Conservation (phyloP, 2,329 filamentous ascomycete species). For the Biscogniauxia sp. region DNA sequence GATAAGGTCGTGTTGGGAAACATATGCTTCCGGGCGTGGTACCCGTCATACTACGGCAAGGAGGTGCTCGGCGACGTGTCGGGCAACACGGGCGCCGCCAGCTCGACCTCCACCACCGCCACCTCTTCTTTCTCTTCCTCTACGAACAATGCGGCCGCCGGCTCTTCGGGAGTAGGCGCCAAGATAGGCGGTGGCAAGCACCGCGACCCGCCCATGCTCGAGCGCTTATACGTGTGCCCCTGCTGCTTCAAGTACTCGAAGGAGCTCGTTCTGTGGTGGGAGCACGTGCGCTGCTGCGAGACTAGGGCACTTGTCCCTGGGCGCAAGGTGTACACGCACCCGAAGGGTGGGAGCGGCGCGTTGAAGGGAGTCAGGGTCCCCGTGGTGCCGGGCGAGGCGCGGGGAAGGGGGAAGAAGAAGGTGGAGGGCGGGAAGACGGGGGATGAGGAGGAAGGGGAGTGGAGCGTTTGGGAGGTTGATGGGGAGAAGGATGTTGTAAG, state of each 20-base stretch:
- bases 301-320: conserved; percentile 57
- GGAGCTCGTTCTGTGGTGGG: conserved; percentile 57
- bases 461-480: conserved; percentile 90
- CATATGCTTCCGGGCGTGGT: conserved; percentile 85
- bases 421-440: conserved; percentile 32
- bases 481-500: conserved; percentile 75
- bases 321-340: conserved; percentile 68
- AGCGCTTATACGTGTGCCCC: conserved; percentile 80
- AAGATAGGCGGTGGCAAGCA: conserved; percentile 35
- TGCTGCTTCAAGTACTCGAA: conserved; percentile 91
- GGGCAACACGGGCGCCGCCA: conserved; percentile 20
- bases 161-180: conserved; percentile 23
- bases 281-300: conserved; percentile 59
- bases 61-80: conserved; percentile 57
- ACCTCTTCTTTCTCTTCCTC: no score
- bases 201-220: conserved; percentile 47
- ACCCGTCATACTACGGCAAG: conserved; percentile 84
- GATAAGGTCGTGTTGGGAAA: conserved; percentile 83
- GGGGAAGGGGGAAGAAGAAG: conserved; percentile 34
- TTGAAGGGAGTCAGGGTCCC: conserved; percentile 16
- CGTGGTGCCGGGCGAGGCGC: conserved; percentile 31
- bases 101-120: conserved; percentile 6
- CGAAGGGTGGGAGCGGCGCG: conserved; percentile 34
- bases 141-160: conserved; percentile 4
- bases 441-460: conserved; percentile 63